Base-by-base conservation (phyloP, 768 basidiomycete genomes). In the Infundibulicybe gibba region DNA sequence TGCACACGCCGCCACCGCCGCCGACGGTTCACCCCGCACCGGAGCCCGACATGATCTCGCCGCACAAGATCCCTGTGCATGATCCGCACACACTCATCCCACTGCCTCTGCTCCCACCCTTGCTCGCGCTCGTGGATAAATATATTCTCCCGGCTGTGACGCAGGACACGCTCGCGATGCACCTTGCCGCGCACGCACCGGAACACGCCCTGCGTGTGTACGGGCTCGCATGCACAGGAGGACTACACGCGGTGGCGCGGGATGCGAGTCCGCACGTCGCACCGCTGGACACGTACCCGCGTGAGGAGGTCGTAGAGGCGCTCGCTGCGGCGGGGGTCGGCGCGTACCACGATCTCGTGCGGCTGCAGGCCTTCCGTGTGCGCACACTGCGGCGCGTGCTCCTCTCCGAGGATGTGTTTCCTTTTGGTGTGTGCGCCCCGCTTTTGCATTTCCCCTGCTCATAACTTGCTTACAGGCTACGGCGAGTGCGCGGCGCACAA, bases 261-360 rank as follows among this genome's bases (percentile, higher is more conserved):
- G 65, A 76, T 49, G 76, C 84, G 15, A 85, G 80, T 51, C 75
- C 75, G 53, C 80, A 79, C 52, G 64, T 87, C 43, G 61, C 78
- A 42, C 84, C 84, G 10, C 58, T 89, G 48, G 71, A 75, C 14
- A 70, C 71, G 25, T 87, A 86, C 60, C 57, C 68, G 16, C 56
- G 67, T 44, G 67, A 73, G 11, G 78, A 79, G 44, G 68, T 86
- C 49, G 68, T 67, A 49, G 25, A 25, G 25, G 25, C 25, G 3
- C 25, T 25, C 25, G 60, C 64, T 44, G 74, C 87, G 30, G 79
- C 83, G 25, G 75, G 65, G n/a, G 75, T 77, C 20, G 58, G 72
- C 35, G 80, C 83, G 11, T 85, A 85, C 55, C 86, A 89, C 54
- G 70, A 76, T 50, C 66, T 89, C 20, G 69, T 80, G 39, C 72